Evolutionary conservation across 768 basidiomycete genomes (phyloP), one percentile per base, ranked within the genome.

Genomic region (Polyporus arcularius): DNA sequence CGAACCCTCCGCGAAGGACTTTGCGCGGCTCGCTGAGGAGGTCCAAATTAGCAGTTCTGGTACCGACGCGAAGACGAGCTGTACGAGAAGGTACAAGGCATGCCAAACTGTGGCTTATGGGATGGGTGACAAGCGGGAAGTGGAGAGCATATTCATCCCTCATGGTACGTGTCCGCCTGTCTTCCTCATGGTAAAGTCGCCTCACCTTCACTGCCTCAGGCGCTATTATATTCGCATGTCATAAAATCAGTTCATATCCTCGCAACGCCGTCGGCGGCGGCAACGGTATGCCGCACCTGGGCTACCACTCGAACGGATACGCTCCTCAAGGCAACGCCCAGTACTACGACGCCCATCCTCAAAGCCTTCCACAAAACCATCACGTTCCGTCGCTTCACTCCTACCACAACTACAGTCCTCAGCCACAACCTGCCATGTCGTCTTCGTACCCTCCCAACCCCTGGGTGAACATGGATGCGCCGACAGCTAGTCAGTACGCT

Each of bases 91-190:
- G 69, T 94, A 88, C 79, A 88, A 88, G 73, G 86, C 89, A 46
- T 79, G 80, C 58, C 88, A 88, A 71, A 77, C 77, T 66, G 83
- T 89, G 80, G 64, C 70, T 16, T 67, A 64, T 38, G 67, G 67
- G 10, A 78, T 80, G 69, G 80, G 82, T 40, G 79, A 82, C 59
- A 79, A 78, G 52, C 82, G 80, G 60, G 84, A 87, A 73, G 89
- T 93, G 31, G 91, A 93, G 72, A 92, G 90, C 75, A 88, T 94
- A 64, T 94, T 90, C 74, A 92, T 93, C 74, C 92, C 92, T 72
- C 90, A 94, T 84, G 92, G 92, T 89, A 72, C 67, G 54, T 63
- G 55, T 62, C 45, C 53, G 54, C 60, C 50, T 56, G 67, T 51
- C 62, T 71, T 58, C 57, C 63, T 60, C 55, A 32, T 53, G 48